A percentile compares a stretch with the other conserved stretches of the same genome.
phyloP scores from a whole-genome alignment of 352 stramenopile species.

The Phytophthora colocasiae region DNA sequence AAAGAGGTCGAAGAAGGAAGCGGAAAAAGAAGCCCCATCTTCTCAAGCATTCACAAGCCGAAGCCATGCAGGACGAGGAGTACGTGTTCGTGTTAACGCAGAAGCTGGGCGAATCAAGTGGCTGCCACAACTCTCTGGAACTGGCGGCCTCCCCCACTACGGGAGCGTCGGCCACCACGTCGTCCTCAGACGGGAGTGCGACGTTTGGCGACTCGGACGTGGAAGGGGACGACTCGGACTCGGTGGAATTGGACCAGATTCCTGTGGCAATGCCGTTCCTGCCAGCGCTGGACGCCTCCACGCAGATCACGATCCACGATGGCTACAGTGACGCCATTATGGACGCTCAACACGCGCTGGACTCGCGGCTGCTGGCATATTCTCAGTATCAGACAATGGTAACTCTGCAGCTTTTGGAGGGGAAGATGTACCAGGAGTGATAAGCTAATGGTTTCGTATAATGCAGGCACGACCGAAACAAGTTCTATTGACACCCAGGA shows the following conservation, averaged over 20 bases:
- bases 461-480: conserved; percentile 61
- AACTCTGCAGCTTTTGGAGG: background rate
- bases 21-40: no score
- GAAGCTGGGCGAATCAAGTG: conserved; percentile 39
- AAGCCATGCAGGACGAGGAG: conserved; percentile 48
- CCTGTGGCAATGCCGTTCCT: conserved; percentile 69
- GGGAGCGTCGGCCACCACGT: conserved; percentile 30
- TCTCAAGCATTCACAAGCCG: background rate
- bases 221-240: conserved; percentile 39
- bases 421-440: background rate
- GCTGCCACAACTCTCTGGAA: conserved; percentile 39
- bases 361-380: conserved; percentile 82
- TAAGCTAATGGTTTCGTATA: conserved; percentile 2
- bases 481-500: conserved; percentile 68
- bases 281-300: conserved; percentile 82
- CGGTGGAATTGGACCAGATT: conserved; percentile 59
- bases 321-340: conserved; percentile 83
- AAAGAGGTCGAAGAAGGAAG: no score
- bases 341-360: conserved; percentile 73
- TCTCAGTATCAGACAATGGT: conserved; percentile 89
- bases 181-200: conserved; percentile 36
- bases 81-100: conserved; percentile 76
- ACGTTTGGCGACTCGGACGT: conserved; percentile 46
- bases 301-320: conserved; percentile 85
- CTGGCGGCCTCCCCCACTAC: conserved; percentile 27